Evolutionary conservation across 306 rosid species (phyloP), one percentile per base, ranked within the genome.

Genomic region (Quercus bicolor): DNA sequence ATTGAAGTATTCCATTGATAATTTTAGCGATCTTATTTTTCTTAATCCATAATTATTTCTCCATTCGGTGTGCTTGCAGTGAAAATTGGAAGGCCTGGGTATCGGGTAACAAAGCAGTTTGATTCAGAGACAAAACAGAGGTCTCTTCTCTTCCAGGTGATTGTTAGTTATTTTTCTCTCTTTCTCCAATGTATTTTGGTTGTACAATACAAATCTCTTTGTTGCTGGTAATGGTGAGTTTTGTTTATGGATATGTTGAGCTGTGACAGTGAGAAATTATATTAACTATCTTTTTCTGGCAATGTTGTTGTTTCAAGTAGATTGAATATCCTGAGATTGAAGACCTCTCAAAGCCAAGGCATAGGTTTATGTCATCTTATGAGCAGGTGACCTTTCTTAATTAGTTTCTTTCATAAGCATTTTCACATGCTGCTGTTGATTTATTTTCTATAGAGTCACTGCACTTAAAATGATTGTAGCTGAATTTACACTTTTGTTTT

Each of bases 311-410:
- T 75, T 75, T 54, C 14, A 3, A 81, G 86, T 80, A 95, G 98
- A 95, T 95, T 84, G 98, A 95, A 80, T 95, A 91, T 84, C 98
- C 98, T 56, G 98, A 95, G 79, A 95, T 95, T 82, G 98, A 92
- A 87, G 98, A 95, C 84, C 89, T 86, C 7, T 76, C 91, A 2
- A 95, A 90, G 87, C 98, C 98, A 11, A 91, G 98, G 78, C 98
- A 95, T 75, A 88, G 97, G 6, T 92, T 95, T 85, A 92, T 95
- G 98, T 95, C 98, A 65, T 95, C 98, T 62, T 95, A 91, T 56
- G 98, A 95, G 83, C 98, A 95, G 93, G 98, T 92, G 15, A 34
- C 28, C 71, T 43, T 20, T 14, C 62, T 80, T 77, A 6, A 74
- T 68, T 37, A 66, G 57, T 68, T 31, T 1, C 20, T 31, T n/a